Percentiles rank a stretch among this genome's conserved stretches.
Evolutionary conservation across 1,284 basidiomycete genomes (phyloP).

Genomic region (Coniferiporia sulphurascens): DNA sequence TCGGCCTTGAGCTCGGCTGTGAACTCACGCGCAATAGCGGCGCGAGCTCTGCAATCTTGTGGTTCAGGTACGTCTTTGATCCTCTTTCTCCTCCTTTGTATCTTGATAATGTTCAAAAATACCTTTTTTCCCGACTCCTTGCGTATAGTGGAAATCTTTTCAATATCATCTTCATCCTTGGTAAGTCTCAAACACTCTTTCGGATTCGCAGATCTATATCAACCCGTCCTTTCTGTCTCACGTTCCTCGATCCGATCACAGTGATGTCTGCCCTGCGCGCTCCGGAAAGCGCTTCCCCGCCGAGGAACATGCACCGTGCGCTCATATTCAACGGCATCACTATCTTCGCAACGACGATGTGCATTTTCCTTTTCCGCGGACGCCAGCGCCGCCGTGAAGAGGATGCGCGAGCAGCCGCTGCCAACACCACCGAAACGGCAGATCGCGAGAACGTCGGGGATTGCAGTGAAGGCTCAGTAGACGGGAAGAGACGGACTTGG

Average conservation of each 20-base stretch:
- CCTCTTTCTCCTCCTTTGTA: neutral
- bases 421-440: neutral
- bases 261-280: constrained; percentile 19
- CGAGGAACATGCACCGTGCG: constrained; percentile 17
- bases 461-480: no score
- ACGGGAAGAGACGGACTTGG: no score
- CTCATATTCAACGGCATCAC: constrained; percentile 14
- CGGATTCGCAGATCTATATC: neutral
- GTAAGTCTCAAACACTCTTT: constrained; percentile 33
- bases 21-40: constrained; percentile 76
- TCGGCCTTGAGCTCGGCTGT: constrained; percentile 68
- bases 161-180: constrained; percentile 57
- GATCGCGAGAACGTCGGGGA: neutral
- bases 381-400: constrained; percentile 10
- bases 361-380: constrained; percentile 16
- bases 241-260: neutral
- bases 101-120: neutral
- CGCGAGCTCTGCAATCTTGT: constrained; percentile 66
- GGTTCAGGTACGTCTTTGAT: constrained; percentile 42
- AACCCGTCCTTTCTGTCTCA: neutral
- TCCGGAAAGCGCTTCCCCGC: constrained; percentile 8
- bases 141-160: constrained; percentile 55
- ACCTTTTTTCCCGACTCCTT: neutral
- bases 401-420: constrained; percentile 5
- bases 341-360: neutral